Evolutionary conservation across 2,329 filamentous ascomycete genomes (phyloP).

Genomic region (Hymenoscyphus repandus): DNA sequence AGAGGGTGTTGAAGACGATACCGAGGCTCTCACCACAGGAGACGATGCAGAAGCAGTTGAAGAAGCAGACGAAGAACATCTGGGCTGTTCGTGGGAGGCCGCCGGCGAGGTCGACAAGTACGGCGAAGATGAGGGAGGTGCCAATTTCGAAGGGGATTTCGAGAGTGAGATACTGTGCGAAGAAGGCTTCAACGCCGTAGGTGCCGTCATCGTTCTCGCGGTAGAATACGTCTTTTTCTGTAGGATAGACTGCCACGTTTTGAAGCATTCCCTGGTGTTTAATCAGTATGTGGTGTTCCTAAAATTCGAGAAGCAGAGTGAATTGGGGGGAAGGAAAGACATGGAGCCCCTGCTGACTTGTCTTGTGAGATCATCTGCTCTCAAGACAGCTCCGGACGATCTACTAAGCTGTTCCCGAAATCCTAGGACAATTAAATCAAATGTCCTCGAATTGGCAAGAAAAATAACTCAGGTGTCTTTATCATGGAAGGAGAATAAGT

Average conservation of each 20-base stretch:
- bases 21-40: constrained; percentile 70
- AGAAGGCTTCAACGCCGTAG: constrained; percentile 67
- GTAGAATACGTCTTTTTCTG: constrained; percentile 71
- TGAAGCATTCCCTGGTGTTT: constrained; percentile 60
- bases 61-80: constrained; percentile 63
- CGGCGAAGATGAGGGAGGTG: constrained; percentile 59
- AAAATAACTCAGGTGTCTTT: no score
- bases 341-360: no score
- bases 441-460: no score
- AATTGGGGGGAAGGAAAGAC: no score
- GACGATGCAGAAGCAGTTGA: constrained; percentile 68
- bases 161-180: constrained; percentile 63
- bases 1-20: constrained; percentile 75
- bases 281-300: no score
- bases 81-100: constrained; percentile 57
- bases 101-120: constrained; percentile 58
- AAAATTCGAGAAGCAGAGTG: no score
- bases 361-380: no score
- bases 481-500: no score
- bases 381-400: no score
- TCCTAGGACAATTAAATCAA: no score
- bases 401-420: no score
- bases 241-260: constrained; percentile 69
- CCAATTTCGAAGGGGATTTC: constrained; percentile 69
- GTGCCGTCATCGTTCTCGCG: constrained; percentile 69